A percentile compares a stretch with the other conserved stretches of the same genome.
Conservation (phyloP, 345 rosid genomes). For the Gossypium ekmanianum region DNA sequence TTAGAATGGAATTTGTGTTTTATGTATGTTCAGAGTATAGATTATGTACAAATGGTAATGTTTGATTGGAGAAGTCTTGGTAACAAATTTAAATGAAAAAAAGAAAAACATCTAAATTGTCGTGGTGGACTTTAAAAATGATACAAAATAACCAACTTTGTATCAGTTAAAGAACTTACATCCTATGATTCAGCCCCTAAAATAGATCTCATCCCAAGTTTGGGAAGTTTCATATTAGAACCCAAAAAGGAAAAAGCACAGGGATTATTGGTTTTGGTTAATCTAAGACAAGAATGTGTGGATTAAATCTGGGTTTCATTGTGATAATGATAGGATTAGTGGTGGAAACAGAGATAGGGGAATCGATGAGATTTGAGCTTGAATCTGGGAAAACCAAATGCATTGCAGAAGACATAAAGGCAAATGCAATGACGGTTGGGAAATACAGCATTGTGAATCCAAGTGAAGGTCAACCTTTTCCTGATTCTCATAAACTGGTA, state of each 20-base stretch:
- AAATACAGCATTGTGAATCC: neutral
- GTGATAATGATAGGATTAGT: neutral
- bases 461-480: neutral
- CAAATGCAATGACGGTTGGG: neutral
- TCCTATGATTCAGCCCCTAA: neutral
- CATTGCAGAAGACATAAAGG: neutral
- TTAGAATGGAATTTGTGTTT: neutral
- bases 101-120: neutral
- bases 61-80: neutral
- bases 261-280: neutral
- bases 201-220: neutral
- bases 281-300: neutral
- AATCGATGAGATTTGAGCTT: neutral
- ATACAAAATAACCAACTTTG: neutral
- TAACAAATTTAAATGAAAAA: neutral
- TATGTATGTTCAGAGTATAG: no score
- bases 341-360: neutral
- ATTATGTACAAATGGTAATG: neutral
- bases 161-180: neutral
- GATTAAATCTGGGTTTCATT: neutral
- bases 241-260: neutral
- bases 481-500: neutral
- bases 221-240: neutral
- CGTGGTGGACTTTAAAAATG: neutral
- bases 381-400: neutral